Conservation (phyloP, 2,329 filamentous ascomycete species). For the Trichoderma sp. region DNA sequence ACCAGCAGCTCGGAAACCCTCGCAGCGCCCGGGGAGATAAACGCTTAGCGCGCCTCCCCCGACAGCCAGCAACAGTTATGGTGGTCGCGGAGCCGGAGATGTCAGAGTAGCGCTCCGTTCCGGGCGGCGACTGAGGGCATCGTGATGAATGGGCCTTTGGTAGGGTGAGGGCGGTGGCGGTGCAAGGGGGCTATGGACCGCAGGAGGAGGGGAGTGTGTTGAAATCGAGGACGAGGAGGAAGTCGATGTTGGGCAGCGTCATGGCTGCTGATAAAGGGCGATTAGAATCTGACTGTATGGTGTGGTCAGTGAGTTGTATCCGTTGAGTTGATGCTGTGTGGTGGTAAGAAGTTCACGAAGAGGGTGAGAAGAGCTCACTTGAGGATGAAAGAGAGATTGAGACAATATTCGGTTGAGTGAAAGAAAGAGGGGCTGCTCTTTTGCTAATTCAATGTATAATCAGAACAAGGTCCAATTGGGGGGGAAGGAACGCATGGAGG, state of each 20-base stretch:
- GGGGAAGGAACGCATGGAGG: background rate
- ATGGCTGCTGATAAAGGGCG: conserved; percentile 33
- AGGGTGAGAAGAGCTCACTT: too few species aligned
- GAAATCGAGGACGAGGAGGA: conserved; percentile 59
- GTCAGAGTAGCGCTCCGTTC: conserved; percentile 69
- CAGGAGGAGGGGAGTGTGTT: conserved; percentile 59
- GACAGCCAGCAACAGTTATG: conserved; percentile 57
- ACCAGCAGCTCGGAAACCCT: conserved; percentile 48
- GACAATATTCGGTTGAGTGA: too few species aligned
- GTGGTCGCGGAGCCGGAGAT: conserved; percentile 63
- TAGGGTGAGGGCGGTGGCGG: conserved; percentile 64
- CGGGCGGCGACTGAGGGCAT: conserved; percentile 60
- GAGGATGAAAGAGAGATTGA: too few species aligned
- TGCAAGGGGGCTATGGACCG: conserved; percentile 63
- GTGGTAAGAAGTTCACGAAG: conserved; percentile 8
- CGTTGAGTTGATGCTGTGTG: background rate
- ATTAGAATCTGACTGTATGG: background rate
- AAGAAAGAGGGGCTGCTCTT: background rate
- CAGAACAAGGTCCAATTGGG: background rate
- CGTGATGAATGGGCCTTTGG: conserved; percentile 60
- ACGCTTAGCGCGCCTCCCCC: conserved; percentile 57
- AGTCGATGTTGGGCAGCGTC: conserved; percentile 42
- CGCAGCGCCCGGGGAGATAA: conserved; percentile 60
- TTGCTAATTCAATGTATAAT: background rate
- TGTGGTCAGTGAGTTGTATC: background rate